A percentile compares a stretch with the other conserved stretches of the same genome.
Conservation (phyloP, 192 early-diverging fungal species). For the Entophlyctis helioformis region DNA sequence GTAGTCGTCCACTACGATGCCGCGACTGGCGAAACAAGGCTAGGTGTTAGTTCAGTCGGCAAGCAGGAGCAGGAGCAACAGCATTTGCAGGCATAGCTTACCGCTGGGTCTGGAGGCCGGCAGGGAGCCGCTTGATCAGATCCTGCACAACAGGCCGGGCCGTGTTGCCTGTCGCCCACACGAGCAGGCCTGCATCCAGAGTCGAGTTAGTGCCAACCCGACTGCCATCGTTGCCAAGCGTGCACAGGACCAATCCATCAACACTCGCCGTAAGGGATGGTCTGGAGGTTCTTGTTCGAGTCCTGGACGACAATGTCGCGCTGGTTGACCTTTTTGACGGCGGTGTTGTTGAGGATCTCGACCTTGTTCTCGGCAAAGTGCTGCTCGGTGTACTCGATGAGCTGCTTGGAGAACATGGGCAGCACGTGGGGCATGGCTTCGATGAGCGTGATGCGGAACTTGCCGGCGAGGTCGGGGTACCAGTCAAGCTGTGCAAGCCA, state of each 20-base stretch:
- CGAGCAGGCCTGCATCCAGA: constrained; percentile 33
- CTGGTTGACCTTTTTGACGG: constrained; percentile 65
- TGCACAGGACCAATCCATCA: background rate
- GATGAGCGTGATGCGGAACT: constrained; percentile 66
- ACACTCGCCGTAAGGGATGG: constrained; percentile 54
- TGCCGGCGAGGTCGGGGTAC: constrained; percentile 70
- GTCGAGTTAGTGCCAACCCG: background rate
- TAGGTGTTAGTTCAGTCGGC: background rate
- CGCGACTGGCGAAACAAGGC: constrained; percentile 51
- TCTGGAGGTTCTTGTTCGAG: constrained; percentile 41
- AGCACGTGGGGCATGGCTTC: constrained; percentile 69
- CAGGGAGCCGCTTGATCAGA: constrained; percentile 47
- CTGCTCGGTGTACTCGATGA: constrained; percentile 72
- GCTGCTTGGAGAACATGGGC: constrained; percentile 61
- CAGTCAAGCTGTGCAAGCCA: constrained; percentile 22
- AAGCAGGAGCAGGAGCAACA: background rate
- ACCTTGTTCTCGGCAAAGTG: constrained; percentile 67
- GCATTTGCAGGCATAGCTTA: background rate
- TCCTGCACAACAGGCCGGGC: constrained; percentile 50
- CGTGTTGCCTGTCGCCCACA: constrained; percentile 83
- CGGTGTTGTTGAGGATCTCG: constrained; percentile 61
- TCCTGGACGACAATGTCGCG: constrained; percentile 60
- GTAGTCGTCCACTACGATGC: constrained; percentile 60
- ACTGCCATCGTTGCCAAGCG: too few relatives aligned
- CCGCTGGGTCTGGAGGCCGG: constrained; percentile 46